Base-by-base conservation (phyloP, 441 rosid genomes). In the Dalechampia spathulata region DNA sequence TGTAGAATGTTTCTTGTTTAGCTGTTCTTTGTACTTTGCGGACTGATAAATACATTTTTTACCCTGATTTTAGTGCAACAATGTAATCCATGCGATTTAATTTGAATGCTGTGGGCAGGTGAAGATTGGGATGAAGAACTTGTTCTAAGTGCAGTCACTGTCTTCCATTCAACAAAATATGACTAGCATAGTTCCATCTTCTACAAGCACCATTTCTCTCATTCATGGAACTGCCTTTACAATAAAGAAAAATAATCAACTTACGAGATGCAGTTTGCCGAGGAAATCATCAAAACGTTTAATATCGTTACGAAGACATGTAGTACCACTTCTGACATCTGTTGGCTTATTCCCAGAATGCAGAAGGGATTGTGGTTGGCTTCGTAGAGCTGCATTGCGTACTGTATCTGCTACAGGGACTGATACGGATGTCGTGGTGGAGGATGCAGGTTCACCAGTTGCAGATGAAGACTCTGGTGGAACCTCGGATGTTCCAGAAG, bases 351-450 rank as follows among this genome's bases (percentile, higher is more conserved):
- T 91, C 73, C 80, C 87, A 42, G 65, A 64, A 14, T 71, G 59
- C 65, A 60, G 64, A 63, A 67, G 75, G 30, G 75, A 66, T 38
- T 59, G 37, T 72, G 57, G 60, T 56, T 48, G 74, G 48, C 68
- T 69, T 65, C 69, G 55, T 65, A 83, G 60, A 63, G 65, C 68
- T 62, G 58, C 52, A 47, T 50, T 52, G 28, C 40, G 9, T 52
- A 38, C 34, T 46, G 43, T 66, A 45, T 72, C 77, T 60, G 88
- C 96, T 51, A 77, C 91, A 0, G 98, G 75, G 64, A 77, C 81
- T 54, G 87, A 84, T 64, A 75, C 78, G 39, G 87, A 84, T 62
- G 83, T 86, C 15, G 80, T 81, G 0, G 77, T 85, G 55, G 95
- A 80, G 68, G 90, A 80, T 69, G 70, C 87, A 39, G 83, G 70